Evolutionary conservation across 2,329 filamentous ascomycete species (phyloP).

Genomic region (Penicillium sp.): DNA sequence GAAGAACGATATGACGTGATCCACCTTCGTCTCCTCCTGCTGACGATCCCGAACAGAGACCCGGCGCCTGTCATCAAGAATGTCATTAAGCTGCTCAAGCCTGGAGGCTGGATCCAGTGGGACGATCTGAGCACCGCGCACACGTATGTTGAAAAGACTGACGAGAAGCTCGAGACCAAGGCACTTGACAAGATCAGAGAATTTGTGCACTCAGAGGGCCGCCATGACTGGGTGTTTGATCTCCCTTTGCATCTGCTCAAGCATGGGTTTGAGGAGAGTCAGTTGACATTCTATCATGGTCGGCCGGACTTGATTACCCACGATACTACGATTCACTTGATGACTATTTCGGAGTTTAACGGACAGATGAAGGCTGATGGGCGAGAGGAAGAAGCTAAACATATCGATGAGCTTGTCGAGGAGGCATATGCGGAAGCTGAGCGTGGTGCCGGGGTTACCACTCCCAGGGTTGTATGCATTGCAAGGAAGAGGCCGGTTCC

Average conservation of each 20-base stretch:
- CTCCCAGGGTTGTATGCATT: conserved; percentile 21
- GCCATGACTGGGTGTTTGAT: conserved; percentile 27
- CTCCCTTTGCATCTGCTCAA: conserved; percentile 16
- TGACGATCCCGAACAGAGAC: conserved; percentile 14
- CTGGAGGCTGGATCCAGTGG: conserved; percentile 36
- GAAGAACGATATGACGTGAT: conserved; percentile 28
- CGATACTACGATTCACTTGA: conserved; percentile 22
- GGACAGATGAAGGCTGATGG: conserved; percentile 11
- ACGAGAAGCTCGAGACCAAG: conserved; percentile 8
- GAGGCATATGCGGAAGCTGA: conserved; percentile 16
- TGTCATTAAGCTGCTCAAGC: conserved; percentile 30
- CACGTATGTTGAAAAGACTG: conserved; percentile 18
- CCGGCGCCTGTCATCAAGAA: conserved; percentile 20
- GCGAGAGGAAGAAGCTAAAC: conserved; percentile 12
- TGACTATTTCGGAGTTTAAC: conserved; percentile 27
- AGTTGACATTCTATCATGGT: conserved; percentile 19
- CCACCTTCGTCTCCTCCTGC: conserved; percentile 21
- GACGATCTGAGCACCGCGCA: conserved; percentile 31
- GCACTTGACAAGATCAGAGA: conserved; percentile 22
- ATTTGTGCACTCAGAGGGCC: conserved; percentile 20
- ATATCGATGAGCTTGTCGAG: conserved; percentile 14
- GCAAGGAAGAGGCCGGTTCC: neutral
- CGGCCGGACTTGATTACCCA: conserved; percentile 15
- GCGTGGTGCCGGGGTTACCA: conserved; percentile 19
- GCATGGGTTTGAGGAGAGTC: conserved; percentile 16